A percentile compares a stretch with the other conserved stretches of the same genome.
Conservation (phyloP, 164 flowering plant genomes). For the Liquidambar formosana region DNA sequence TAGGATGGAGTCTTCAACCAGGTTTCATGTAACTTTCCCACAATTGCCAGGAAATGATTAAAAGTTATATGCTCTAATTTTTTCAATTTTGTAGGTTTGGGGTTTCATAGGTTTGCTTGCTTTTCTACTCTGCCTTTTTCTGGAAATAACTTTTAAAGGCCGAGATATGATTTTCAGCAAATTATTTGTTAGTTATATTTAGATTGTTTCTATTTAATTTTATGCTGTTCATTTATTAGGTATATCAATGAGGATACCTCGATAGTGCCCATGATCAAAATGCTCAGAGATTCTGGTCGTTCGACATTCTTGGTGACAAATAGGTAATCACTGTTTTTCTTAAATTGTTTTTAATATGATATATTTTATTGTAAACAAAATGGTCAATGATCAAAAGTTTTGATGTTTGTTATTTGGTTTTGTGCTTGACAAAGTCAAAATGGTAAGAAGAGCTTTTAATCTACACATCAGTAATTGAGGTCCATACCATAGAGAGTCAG, state of each 20-base stretch:
- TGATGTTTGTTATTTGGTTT: no score
- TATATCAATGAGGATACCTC: conserved; percentile 79
- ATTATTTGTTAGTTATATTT: neutral
- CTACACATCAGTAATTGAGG: no score
- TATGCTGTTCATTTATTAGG: conserved; percentile 34
- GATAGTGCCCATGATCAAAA: conserved; percentile 88
- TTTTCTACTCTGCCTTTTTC: neutral
- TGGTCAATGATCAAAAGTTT: no score
- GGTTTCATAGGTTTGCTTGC: neutral
- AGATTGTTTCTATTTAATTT: neutral
- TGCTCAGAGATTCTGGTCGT: conserved; percentile 91
- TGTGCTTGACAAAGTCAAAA: no score
- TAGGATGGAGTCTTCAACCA: no score
- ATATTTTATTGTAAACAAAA: no score
- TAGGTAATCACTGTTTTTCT: conserved; percentile 47
- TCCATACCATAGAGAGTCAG: no score
- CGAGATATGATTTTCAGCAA: no score
- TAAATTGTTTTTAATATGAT: neutral
- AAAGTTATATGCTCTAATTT: no score
- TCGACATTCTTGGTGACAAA: conserved; percentile 92
- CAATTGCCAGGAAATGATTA: no score
- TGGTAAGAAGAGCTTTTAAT: no score
- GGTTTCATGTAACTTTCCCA: no score
- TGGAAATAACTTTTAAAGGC: neutral
- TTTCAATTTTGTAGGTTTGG: neutral